Evolutionary conservation across 805 yeast species (phyloP).

Genomic region (Monosporozyma unispora): DNA sequence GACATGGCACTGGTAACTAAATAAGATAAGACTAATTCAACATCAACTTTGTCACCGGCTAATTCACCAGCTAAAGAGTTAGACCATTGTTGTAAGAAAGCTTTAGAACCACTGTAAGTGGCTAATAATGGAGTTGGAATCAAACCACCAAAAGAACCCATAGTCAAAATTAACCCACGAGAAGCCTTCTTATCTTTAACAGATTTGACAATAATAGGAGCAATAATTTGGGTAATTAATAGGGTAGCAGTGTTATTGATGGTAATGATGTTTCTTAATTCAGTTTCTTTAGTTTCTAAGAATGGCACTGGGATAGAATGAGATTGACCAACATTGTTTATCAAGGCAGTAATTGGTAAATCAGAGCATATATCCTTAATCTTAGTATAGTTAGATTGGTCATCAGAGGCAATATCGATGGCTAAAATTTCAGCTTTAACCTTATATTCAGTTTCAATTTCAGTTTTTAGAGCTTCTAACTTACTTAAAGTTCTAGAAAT

Average conservation of each 20-base stretch:
- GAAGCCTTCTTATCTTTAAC: conserved; percentile 30
- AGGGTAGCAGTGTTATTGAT: conserved; percentile 81
- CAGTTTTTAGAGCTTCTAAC: conserved; percentile 55
- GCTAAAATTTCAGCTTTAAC: conserved; percentile 63
- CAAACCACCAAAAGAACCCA: conserved; percentile 96
- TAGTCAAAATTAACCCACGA: conserved; percentile 74
- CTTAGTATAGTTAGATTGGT: conserved; percentile 43
- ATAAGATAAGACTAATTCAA: conserved; percentile 76
- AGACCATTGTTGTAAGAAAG: conserved; percentile 91
- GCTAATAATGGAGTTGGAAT: conserved; percentile 89
- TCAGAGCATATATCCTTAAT: conserved; percentile 39
- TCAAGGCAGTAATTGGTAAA: conserved; percentile 60
- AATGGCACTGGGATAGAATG: conserved; percentile 95
- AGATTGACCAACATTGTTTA: conserved; percentile 92
- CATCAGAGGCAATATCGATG: conserved; percentile 67
- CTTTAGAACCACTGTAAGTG: conserved; percentile 92
- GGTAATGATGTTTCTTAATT: conserved; percentile 70
- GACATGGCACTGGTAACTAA: conserved; percentile 94
- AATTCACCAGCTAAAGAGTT: conserved; percentile 82
- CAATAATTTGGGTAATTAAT: conserved; percentile 68
- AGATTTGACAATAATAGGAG: conserved; percentile 58
- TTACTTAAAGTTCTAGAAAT: conserved; percentile 79
- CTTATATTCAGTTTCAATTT: conserved; percentile 48
- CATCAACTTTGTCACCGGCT: conserved; percentile 61
- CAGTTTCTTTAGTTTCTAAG: conserved; percentile 64